Base-by-base conservation (phyloP, 805 yeast genomes). In the Maudiozyma barnettii region DNA sequence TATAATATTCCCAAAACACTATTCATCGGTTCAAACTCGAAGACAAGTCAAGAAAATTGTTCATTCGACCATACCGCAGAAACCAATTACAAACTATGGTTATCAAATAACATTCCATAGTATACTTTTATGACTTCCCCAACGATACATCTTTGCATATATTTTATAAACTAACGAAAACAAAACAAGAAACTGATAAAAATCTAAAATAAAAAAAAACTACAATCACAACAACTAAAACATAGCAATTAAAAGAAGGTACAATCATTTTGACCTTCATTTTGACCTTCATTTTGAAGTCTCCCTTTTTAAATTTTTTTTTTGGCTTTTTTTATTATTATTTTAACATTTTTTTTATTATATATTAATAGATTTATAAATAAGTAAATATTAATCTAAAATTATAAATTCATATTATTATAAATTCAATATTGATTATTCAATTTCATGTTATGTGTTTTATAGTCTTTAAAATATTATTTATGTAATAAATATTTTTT, bases 71-170 rank as follows among this genome's bases (percentile, higher is more conserved):
- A 57, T 43, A 56, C 54, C 26, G 63, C 64, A 23, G 66, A 61
- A 48, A 55, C 58, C 38, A 59, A 62, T 49, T 62, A 62, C 48
- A 60, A 58, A 45, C 45, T 61, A 22, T 62, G 66, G 66, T 49
- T 61, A 37, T 55, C 52, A 46, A 54, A 55, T 42, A 51, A 45
- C 19, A n/a, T 35, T 13, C n/a, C 19, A 31, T 43, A 38, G 20
- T 18, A 26, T 16, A 40, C 13, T 33, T 16, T 33, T 4, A 38
- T 14, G 3, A 23, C 26, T 14, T 13, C 12, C 7, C 31, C 13
- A 39, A 29, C 36, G 36, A 31, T n/a, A 13, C 14, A 31, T n/a
- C 36, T 36, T 22, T 35, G 21, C 19, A 30, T 29, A 26, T 29
- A n/a, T 13, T 30, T 31, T 33, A n/a, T 33, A 33, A 33, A 16